Base-by-base conservation (phyloP, 345 rosid genomes). In the Rhodomyrtus tomentosa region DNA sequence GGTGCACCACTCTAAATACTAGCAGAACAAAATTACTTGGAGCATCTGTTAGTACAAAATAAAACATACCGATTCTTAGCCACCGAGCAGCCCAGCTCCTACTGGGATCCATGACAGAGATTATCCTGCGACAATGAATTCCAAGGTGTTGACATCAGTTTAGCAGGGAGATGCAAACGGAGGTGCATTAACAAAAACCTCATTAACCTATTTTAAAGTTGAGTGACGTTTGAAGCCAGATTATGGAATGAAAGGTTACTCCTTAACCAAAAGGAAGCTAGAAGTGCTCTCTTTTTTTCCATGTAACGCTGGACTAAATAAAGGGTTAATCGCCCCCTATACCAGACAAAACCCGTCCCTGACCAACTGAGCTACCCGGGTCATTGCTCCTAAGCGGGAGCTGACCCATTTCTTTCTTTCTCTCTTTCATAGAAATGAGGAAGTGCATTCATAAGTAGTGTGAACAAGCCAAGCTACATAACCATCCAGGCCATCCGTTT, bases 21-120 rank as follows among this genome's bases (percentile, higher is more conserved):
- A 58, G 38, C 72, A 27, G 72, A 14, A 32, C 12, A 62, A 62
- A 32, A 32, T 32, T 16, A 68, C 42, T 68, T 32, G 42, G 6
- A 68, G 76, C 45, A 68, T 68, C 42, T 32, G 22, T 68, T 3
- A 32, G 76, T 15, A 18, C 42, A 36, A 68, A 68, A 16, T 68
- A 68, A 18, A 32, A 68, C 76, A 32, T 94, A 97, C 99, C 95
- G 79, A 95, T 95, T 87, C 98, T 90, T 87, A 95, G 86, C 99
- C 99, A 96, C 55, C 99, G 95, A 84, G 98, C 99, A 49, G 98
- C 98, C 99, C 98, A 97, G 87, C 98, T 95, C 89, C 98, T 92
- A 85, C 85, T 83, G 22, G 98, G 99, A 87, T 97, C 99, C 98
- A 95, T 95, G 83, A 97, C 96, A 85, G 99, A 93, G 88, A 97